Evolutionary conservation across 208 protist genomes (phyloP).

Genomic region (Trypanosoma caninum): DNA sequence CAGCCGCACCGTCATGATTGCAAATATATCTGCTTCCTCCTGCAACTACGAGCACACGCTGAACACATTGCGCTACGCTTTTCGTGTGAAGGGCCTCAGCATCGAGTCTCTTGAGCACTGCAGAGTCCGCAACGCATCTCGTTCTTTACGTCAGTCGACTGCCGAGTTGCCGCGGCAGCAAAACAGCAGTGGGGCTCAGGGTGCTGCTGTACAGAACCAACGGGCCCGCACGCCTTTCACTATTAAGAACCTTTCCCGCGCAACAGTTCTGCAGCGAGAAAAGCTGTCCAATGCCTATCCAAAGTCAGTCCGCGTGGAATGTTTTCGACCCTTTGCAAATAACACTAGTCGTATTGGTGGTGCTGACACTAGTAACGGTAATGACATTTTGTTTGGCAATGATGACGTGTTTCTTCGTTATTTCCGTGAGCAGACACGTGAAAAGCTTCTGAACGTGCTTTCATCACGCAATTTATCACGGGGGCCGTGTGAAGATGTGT

Average conservation of each 20-base stretch:
- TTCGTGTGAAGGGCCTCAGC: slow-evolving; percentile 85
- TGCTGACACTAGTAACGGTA: background rate
- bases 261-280: background rate
- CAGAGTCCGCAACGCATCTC: slow-evolving; percentile 65
- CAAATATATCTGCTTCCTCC: slow-evolving; percentile 88
- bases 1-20: slow-evolving; percentile 95
- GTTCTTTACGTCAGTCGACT: slow-evolving; percentile 11
- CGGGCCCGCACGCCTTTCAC: background rate
- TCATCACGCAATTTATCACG: background rate
- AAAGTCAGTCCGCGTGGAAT: too few species aligned
- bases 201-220: background rate
- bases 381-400: background rate
- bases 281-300: too few species aligned
- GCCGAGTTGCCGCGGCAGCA: background rate
- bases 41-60: slow-evolving; percentile 93
- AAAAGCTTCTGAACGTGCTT: slow-evolving; percentile 12
- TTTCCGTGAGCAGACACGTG: background rate
- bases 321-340: too few species aligned
- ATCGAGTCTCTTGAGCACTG: slow-evolving; percentile 48
- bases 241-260: background rate
- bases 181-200: background rate
- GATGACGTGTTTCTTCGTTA: background rate
- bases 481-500: background rate
- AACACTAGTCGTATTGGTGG: background rate
- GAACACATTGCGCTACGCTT: slow-evolving; percentile 98